phyloP scores from a whole-genome alignment of 2,329 filamentous ascomycete genomes.

The Nigrograna mackinnonii region DNA sequence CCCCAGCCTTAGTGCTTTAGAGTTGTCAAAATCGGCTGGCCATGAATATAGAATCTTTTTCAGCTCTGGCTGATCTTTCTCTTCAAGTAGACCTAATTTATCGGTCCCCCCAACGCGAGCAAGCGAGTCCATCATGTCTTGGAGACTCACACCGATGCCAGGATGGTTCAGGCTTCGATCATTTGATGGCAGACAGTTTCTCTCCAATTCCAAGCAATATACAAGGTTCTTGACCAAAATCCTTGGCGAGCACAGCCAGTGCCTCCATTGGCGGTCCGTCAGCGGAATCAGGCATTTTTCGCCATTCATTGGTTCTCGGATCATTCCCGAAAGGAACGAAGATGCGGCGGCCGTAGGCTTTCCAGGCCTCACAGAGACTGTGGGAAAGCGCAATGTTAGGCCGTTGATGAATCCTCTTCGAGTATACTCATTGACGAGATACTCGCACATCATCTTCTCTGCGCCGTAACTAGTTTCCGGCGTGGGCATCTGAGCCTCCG shows the following conservation, averaged over 20 bases:
- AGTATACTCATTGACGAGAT: conserved; percentile 63
- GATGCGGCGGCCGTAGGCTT: conserved; percentile 60
- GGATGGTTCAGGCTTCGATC: conserved; percentile 48
- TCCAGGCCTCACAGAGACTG: conserved; percentile 61
- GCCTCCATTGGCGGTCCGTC: conserved; percentile 47
- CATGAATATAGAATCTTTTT: conserved; percentile 56
- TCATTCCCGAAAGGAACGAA: conserved; percentile 63
- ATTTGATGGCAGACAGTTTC: conserved; percentile 47
- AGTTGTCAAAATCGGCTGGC: conserved; percentile 58
- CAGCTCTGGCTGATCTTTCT: conserved; percentile 50
- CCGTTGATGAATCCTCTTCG: conserved; percentile 59
- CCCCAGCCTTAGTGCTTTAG: conserved; percentile 54
- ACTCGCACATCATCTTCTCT: conserved; percentile 63
- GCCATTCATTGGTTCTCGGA: conserved; percentile 62
- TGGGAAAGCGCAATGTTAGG: conserved; percentile 61
- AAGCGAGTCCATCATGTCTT: conserved; percentile 58
- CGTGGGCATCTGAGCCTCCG: conserved; percentile 50
- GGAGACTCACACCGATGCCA: conserved; percentile 47
- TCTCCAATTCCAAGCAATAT: conserved; percentile 48
- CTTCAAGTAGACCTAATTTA: conserved; percentile 51
- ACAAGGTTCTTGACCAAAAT: conserved; percentile 57
- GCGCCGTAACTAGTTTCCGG: conserved; percentile 65
- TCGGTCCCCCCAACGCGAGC: conserved; percentile 54
- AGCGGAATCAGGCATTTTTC: conserved; percentile 53
- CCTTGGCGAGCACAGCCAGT: conserved; percentile 59